Evolutionary conservation across 2,329 filamentous ascomycete species (phyloP), one percentile per base, ranked within the genome.

Genomic region (Stachybotrys chlorohalonatus): DNA sequence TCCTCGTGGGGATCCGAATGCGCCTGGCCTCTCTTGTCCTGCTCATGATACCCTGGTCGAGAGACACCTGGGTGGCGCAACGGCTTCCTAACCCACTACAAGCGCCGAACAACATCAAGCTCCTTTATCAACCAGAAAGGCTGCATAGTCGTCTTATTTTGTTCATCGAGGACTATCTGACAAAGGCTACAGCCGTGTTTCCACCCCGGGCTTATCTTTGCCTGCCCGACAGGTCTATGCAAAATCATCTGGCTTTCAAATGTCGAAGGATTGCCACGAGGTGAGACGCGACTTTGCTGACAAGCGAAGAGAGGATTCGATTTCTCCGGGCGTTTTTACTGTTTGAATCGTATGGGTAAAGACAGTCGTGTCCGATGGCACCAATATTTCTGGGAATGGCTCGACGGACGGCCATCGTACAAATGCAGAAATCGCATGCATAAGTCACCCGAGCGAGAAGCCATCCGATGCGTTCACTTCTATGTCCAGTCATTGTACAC

Each of bases 151-250:
- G 24, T 15, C 48, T 61, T 3, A 13, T 61, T 1, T 3, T 56
- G 2, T 36, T 60, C 1, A 53, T 56, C 7, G 60, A 59, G 31
- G 60, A 61, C 13, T 61, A 61, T 9, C 6, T 61, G 5, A 57
- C 55, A 11, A 61, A 60, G 55, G 57, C 54, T 6, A 60, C 53
- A 1, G 52, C 59, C 5, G 39, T 53, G 11, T 56, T 49, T 1
- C 49, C 59, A 0, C 59, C 56, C 1, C 16, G 54, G 2, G 54
- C 57, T 3, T 60, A 57, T 13, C 48, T 55, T 9, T 61, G 54
- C 11, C 31, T 60, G 6, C 13, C 49, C 39, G 13, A 49, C 31
- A 31, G 24, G 31, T 45, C 52, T 6, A 39, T 6, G 8, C 49
- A 47, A 30, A 47, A 15, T 16, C 17, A 54, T 6, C 7, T 57